Conservation (phyloP, 2,329 filamentous ascomycete species). For the Pyrenochaeta sp. region DNA sequence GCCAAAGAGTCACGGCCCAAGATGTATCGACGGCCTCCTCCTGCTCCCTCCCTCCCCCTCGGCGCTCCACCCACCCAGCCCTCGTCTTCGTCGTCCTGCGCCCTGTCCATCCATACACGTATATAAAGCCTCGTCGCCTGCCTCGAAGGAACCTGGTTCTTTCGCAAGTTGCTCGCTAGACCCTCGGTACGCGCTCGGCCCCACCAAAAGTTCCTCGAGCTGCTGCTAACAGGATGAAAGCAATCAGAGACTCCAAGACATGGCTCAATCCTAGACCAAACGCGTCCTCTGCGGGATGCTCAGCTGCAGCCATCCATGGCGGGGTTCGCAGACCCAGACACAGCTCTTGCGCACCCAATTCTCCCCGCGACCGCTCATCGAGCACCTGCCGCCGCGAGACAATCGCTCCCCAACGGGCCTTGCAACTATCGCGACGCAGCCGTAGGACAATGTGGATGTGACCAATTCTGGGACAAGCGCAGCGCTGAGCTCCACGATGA, state of each 20-base stretch:
- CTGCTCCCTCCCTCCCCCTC: conserved; percentile 18
- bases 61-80: conserved; percentile 22
- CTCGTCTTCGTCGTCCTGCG: conserved; percentile 19
- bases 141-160: conserved; percentile 20
- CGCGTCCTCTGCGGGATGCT: conserved; percentile 45
- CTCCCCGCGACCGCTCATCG: conserved; percentile 23
- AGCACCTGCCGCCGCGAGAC: conserved; percentile 29
- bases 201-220: conserved; percentile 22
- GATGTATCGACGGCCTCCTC: conserved; percentile 32
- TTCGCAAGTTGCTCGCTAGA: conserved; percentile 28
- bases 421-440: conserved; percentile 62
- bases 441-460: conserved; percentile 61
- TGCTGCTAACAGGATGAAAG: conserved; percentile 37
- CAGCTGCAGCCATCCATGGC: conserved; percentile 46
- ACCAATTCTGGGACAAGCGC: conserved; percentile 59
- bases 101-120: conserved; percentile 12
- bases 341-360: conserved; percentile 26
- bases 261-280: conserved; percentile 40
- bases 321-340: conserved; percentile 38
- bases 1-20: conserved; percentile 38
- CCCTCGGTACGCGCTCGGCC: conserved; percentile 43
- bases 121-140: conserved; percentile 25
- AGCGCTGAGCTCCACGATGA: conserved; percentile 44
- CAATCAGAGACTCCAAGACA: conserved; percentile 30
- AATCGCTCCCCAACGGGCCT: conserved; percentile 58